Evolutionary conservation across 2,329 filamentous ascomycete genomes (phyloP).

Genomic region (Monosporascus sp.): DNA sequence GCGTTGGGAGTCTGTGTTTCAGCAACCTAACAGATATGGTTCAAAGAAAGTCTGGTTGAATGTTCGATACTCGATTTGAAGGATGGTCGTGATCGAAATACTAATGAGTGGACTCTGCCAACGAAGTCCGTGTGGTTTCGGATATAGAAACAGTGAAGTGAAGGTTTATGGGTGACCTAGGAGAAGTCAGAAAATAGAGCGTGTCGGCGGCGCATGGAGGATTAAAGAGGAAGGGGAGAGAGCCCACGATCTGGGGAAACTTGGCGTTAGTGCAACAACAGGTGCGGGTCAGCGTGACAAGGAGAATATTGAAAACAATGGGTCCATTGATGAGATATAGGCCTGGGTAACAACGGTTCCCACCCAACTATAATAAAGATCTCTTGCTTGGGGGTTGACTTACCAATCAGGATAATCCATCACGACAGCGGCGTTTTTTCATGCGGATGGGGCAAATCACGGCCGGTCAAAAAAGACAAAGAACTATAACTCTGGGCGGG

Average conservation of each 20-base stretch:
- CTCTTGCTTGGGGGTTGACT: background rate
- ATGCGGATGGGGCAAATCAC: background rate
- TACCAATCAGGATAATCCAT: background rate
- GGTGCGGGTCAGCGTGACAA: background rate
- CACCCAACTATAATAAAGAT: background rate
- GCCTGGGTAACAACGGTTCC: background rate
- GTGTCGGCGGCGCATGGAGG: background rate
- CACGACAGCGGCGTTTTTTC: background rate
- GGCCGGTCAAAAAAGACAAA: background rate
- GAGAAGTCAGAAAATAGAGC: background rate
- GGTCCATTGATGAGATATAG: background rate
- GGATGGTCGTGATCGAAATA: conserved; percentile 7
- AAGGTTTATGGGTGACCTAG: background rate
- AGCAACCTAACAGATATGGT: conserved; percentile 1
- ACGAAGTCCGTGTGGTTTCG: conserved; percentile 24
- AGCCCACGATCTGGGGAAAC: background rate
- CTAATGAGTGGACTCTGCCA: conserved; percentile 27
- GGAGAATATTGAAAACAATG: background rate
- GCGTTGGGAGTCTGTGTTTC: conserved; percentile 4
- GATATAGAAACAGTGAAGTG: conserved; percentile 8
- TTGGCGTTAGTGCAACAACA: background rate
- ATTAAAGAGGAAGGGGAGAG: background rate
- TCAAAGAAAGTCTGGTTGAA: conserved; percentile 21
- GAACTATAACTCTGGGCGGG: background rate
- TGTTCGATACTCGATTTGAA: conserved; percentile 24